Percentiles rank a stretch among this genome's conserved stretches.
Evolutionary conservation across 495 filamentous ascomycete species (phyloP).

Genomic region (Tuber melanosporum): DNA sequence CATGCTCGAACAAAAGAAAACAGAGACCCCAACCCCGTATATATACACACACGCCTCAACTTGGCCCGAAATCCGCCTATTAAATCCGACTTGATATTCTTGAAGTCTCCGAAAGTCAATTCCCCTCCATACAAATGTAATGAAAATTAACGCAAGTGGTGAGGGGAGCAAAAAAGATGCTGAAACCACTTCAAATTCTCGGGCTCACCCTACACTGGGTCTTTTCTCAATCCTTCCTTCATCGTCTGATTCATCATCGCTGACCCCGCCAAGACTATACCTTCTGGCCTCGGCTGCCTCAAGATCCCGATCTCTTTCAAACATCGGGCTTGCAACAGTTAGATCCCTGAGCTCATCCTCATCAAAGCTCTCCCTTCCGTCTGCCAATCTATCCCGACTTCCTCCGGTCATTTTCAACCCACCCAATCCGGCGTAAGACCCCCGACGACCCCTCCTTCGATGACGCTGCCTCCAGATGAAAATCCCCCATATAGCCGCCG

Average conservation of each 20-base stretch:
- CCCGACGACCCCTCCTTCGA: slow-evolving; percentile 45
- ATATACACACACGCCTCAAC: background rate
- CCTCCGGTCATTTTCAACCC: slow-evolving; percentile 39
- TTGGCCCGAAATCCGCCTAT: background rate
- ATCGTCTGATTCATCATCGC: slow-evolving; percentile 43
- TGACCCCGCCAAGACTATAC: slow-evolving; percentile 56
- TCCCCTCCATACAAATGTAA: background rate
- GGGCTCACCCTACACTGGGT: slow-evolving; percentile 6
- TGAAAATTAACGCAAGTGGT: background rate
- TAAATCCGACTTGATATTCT: background rate
- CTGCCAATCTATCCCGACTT: slow-evolving; percentile 47
- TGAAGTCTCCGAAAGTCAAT: background rate
- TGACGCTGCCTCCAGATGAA: slow-evolving; percentile 76
- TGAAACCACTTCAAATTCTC: background rate
- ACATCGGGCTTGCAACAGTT: slow-evolving; percentile 49
- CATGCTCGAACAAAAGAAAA: background rate
- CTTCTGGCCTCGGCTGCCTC: slow-evolving; percentile 43
- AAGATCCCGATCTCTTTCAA: slow-evolving; percentile 30
- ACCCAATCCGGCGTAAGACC: slow-evolving; percentile 34
- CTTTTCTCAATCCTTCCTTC: slow-evolving; percentile 22
- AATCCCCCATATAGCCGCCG: slow-evolving; percentile 71
- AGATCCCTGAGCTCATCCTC: slow-evolving; percentile 79
- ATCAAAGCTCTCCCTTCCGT: slow-evolving; percentile 63
- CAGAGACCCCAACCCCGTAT: background rate
- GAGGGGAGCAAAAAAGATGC: background rate